These are phyloP conservation scores for Psilocybe tampanensis DNA, from an alignment of 768 basidiomycete genomes.

Conservation along the genomic window DNA sequence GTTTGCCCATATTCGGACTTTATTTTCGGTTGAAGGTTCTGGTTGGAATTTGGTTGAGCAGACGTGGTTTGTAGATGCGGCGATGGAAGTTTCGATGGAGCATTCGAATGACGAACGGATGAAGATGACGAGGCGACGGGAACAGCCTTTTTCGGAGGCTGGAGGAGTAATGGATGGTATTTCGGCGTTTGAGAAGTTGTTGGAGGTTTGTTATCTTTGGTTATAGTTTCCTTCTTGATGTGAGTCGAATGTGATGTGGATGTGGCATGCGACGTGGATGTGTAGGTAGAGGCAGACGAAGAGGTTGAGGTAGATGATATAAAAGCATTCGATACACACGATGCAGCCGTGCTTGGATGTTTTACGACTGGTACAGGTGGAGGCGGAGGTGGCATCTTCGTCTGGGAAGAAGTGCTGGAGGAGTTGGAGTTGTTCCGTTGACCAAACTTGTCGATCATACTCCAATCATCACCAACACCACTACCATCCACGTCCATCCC, in stretches of 20 bases:
- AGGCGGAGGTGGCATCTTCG: conserved; percentile 24
- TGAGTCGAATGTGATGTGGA: not conserved
- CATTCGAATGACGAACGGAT: not conserved
- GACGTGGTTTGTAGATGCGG: not conserved
- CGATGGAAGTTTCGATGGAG: conserved; percentile 10
- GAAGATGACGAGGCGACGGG: too few species aligned
- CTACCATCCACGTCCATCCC: conserved; percentile 6
- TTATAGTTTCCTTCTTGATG: not conserved
- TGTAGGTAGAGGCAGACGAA: not conserved
- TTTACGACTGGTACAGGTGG: conserved; percentile 8
- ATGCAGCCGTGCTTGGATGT: not conserved
- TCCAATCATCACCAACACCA: not conserved
- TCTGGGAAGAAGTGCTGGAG: conserved; percentile 17
- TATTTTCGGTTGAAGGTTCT: not conserved
- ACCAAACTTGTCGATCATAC: not conserved
- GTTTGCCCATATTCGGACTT: not conserved
- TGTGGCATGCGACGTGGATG: not conserved
- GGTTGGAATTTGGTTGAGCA: not conserved
- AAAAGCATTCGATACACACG: not conserved
- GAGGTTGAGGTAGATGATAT: not conserved
- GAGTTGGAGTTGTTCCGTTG: not conserved
- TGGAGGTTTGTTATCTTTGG: not conserved
- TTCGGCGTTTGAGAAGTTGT: conserved; percentile 2
- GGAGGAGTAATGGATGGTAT: conserved; percentile 14
- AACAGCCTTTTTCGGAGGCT: conserved; percentile 6